These are phyloP conservation scores for Prosopis cineraria DNA, from an alignment of 306 rosid genomes.

Conservation along the genomic window DNA sequence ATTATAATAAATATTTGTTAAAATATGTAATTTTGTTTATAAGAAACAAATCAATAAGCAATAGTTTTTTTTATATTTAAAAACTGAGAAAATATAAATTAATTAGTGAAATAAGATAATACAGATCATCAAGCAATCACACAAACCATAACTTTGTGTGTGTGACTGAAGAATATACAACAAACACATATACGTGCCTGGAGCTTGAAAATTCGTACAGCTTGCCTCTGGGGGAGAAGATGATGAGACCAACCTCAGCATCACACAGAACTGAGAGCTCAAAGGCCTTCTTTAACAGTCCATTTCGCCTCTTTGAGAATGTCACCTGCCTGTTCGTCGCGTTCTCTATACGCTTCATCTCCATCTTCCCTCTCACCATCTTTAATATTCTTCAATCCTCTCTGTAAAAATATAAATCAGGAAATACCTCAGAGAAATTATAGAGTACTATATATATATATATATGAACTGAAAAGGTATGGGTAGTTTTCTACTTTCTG, in stretches of 20 bases:
- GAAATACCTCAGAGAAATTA: not conserved
- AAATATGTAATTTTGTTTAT: too few relatives aligned
- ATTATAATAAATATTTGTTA: too few relatives aligned
- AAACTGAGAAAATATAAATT: too few relatives aligned
- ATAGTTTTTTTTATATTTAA: too few relatives aligned
- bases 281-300: conserved; percentile 66
- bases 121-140: too few relatives aligned
- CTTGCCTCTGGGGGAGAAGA: conserved; percentile 53
- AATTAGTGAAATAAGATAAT: too few relatives aligned
- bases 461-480: not conserved
- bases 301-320: conserved; percentile 44
- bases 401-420: not conserved
- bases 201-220: conserved; percentile 51
- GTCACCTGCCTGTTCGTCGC: not conserved
- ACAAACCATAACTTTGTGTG: too few relatives aligned
- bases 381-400: not conserved
- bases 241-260: conserved; percentile 51
- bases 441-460: not conserved
- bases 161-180: too few relatives aligned
- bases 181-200: conserved; percentile 27
- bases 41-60: too few relatives aligned
- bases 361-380: not conserved
- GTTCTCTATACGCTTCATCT: not conserved
- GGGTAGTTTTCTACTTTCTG: not conserved
- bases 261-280: conserved; percentile 72